phyloP scores from a whole-genome alignment of 257 asterid genomes.

The Solanum gandarillasii region DNA sequence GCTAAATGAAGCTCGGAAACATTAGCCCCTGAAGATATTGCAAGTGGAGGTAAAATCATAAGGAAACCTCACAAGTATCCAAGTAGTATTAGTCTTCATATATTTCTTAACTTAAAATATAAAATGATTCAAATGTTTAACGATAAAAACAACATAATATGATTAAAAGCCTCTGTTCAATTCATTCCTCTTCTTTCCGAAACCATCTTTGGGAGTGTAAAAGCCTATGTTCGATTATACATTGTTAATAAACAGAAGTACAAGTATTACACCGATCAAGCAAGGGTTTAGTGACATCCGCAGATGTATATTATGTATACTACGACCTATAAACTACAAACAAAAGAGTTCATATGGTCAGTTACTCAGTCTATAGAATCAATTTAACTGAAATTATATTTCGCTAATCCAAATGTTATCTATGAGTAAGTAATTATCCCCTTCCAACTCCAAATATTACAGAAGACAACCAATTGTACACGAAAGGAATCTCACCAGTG shows the following conservation, averaged over 20 bases:
- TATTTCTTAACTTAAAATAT: not conserved
- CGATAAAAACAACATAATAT: not conserved
- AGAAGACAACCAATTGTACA: not conserved
- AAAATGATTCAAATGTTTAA: not conserved
- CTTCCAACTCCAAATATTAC: not conserved
- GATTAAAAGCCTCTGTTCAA: not conserved
- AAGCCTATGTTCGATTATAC: not conserved
- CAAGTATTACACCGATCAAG: not conserved
- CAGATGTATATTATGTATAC: not conserved
- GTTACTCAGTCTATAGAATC: not conserved
- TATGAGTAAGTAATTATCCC: not conserved
- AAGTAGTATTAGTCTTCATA: not conserved
- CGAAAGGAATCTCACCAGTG: not conserved
- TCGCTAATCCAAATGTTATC: not conserved
- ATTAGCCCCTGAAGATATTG: constrained; percentile 25
- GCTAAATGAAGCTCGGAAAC: constrained; percentile 64
- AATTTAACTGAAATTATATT: not conserved
- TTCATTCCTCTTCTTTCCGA: not conserved
- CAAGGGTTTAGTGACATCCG: not conserved
- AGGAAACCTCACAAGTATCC: not conserved
- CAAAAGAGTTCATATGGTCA: not conserved
- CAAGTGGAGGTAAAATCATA: not conserved
- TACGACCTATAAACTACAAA: not conserved
- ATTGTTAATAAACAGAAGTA: not conserved
- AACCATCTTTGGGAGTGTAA: not conserved